Evolutionary conservation across 345 rosid genomes (phyloP).

Genomic region (Eucalyptus leucophloia): DNA sequence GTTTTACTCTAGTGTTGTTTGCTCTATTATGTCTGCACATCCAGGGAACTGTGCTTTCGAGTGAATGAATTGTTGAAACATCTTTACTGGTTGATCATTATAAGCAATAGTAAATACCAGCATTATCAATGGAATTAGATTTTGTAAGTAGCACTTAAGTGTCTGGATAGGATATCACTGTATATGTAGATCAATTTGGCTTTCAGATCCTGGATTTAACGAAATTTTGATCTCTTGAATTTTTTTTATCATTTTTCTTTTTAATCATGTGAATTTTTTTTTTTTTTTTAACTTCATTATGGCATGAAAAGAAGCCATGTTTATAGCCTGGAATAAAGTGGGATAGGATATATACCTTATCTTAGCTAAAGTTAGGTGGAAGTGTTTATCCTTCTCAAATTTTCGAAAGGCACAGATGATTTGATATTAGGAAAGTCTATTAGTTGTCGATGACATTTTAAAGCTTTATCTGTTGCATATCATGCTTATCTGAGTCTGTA

Average conservation of each 20-base stretch:
- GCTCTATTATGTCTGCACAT: neutral
- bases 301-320: neutral
- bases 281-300: neutral
- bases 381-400: neutral
- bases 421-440: neutral
- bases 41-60: neutral
- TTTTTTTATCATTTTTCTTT: neutral
- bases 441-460: neutral
- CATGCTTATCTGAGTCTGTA: neutral
- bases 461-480: neutral
- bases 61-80: neutral
- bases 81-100: no score
- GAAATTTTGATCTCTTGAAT: neutral
- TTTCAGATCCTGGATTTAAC: neutral
- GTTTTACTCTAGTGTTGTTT: neutral
- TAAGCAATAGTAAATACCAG: neutral
- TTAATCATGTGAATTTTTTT: neutral
- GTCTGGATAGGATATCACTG: neutral
- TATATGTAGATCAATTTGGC: neutral
- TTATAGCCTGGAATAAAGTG: neutral
- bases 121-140: neutral
- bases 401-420: neutral
- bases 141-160: neutral
- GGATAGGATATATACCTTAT: neutral
- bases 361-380: neutral